A percentile compares a stretch with the other conserved stretches of the same genome.
phyloP scores from a whole-genome alignment of 2,329 filamentous ascomycete genomes.

The Penicillium olsonii region DNA sequence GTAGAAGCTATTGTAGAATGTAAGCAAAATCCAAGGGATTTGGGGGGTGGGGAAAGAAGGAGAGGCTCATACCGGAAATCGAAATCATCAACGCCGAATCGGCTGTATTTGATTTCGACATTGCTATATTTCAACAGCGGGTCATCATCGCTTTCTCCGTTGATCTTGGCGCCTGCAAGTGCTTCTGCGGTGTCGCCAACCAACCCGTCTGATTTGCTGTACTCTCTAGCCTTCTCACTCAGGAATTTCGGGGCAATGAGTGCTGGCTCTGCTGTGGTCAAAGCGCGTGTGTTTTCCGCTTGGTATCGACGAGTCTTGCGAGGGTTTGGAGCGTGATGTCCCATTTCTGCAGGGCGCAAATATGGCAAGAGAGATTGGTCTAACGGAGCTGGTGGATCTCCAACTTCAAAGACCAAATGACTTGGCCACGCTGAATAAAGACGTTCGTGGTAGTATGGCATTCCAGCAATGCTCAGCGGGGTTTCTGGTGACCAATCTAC shows the following conservation, averaged over 20 bases:
- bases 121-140: constrained; percentile 87
- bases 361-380: constrained; percentile 69
- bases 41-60: constrained; percentile 63
- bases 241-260: constrained; percentile 83
- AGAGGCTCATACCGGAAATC: constrained; percentile 82
- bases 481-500: constrained; percentile 73
- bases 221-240: constrained; percentile 83
- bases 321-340: constrained; percentile 75
- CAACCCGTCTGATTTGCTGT: constrained; percentile 43
- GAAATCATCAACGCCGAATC: constrained; percentile 98
- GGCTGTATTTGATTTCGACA: constrained; percentile 98
- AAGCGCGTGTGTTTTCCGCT: constrained; percentile 71
- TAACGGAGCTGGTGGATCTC: constrained; percentile 74
- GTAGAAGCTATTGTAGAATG: constrained; percentile 70
- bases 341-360: constrained; percentile 72
- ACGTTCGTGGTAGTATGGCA: constrained; percentile 89
- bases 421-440: constrained; percentile 88
- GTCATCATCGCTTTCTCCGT: constrained; percentile 73
- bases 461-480: constrained; percentile 81
- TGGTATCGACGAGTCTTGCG: constrained; percentile 77
- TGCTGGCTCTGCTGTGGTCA: constrained; percentile 62
- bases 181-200: constrained; percentile 62
- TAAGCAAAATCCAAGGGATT: constrained; percentile 65
- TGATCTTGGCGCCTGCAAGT: constrained; percentile 68
- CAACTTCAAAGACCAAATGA: constrained; percentile 80